These are phyloP conservation scores for Macrophomina tecta DNA, from an alignment of 2,329 filamentous ascomycete species.

Conservation along the genomic window DNA sequence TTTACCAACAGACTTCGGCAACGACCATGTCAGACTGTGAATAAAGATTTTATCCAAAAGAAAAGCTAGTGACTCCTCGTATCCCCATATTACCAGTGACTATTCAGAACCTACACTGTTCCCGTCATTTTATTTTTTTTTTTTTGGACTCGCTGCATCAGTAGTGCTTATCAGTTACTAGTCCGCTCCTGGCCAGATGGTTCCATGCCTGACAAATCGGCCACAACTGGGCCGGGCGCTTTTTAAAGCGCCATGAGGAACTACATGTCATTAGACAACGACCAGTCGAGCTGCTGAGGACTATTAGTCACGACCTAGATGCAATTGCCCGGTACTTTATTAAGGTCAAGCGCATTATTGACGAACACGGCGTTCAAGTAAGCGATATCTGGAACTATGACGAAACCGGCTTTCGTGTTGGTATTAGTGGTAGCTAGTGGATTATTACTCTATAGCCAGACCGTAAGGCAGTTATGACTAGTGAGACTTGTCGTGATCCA, in stretches of 20 bases:
- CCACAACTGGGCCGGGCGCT: not conserved
- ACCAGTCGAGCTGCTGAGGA: not conserved
- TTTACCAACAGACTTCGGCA: too few relatives aligned
- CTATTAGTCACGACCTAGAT: not conserved
- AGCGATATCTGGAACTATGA: slow-evolving; percentile 31
- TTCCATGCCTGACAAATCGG: not conserved
- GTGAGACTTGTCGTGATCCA: slow-evolving; percentile 29
- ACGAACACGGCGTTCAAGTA: slow-evolving; percentile 29
- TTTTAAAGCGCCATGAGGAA: not conserved
- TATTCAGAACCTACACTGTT: too few relatives aligned
- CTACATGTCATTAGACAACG: not conserved
- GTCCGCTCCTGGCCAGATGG: not conserved
- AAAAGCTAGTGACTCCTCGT: too few relatives aligned
- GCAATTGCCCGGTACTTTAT: not conserved
- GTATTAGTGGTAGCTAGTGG: slow-evolving; percentile 24
- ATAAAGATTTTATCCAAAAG: too few relatives aligned
- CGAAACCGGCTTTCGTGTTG: slow-evolving; percentile 31
- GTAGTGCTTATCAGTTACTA: not conserved
- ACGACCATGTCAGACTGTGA: too few relatives aligned
- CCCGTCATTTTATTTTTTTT: too few relatives aligned
- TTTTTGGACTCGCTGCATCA: too few relatives aligned
- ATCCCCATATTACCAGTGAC: too few relatives aligned
- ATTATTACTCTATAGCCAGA: slow-evolving; percentile 20
- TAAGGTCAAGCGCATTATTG: slow-evolving; percentile 4
- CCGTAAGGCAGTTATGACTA: slow-evolving; percentile 24